Percentiles rank a stretch among this genome's conserved stretches.
Evolutionary conservation across 2,329 filamentous ascomycete species (phyloP).

Genomic region (Ophiocordyceps camponoti-floridani): DNA sequence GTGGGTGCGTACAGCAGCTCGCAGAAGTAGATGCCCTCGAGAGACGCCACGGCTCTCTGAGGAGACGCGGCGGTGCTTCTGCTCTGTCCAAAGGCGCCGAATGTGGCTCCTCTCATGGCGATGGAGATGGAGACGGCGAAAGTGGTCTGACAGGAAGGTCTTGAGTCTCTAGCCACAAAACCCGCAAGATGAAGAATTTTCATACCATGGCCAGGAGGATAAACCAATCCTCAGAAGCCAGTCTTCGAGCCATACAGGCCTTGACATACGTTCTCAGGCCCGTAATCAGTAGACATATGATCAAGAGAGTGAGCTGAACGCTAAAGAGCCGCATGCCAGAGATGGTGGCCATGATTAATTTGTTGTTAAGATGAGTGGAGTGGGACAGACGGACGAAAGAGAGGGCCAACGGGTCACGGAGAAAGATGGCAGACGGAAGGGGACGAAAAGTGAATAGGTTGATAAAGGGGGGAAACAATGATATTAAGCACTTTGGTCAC

Average conservation of each 20-base stretch:
- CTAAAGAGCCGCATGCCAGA: constrained; percentile 5
- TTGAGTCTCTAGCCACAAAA: neutral
- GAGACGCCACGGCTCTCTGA: neutral
- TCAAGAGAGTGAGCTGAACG: constrained; percentile 12
- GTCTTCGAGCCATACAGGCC: neutral
- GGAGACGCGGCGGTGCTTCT: neutral
- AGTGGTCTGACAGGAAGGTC: neutral
- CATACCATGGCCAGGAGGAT: constrained; percentile 1
- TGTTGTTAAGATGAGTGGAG: neutral
- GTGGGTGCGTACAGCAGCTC: constrained; percentile 1
- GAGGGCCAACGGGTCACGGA: too few relatives aligned
- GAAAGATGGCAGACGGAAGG: too few relatives aligned
- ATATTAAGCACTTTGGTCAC: too few relatives aligned
- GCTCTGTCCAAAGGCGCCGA: neutral
- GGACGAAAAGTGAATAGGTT: too few relatives aligned
- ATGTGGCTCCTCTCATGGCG: constrained; percentile 1
- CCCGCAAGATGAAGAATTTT: too few relatives aligned
- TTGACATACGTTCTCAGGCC: constrained; percentile 6
- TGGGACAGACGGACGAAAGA: neutral
- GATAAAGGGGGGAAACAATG: too few relatives aligned
- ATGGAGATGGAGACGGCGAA: neutral
- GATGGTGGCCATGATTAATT: constrained; percentile 13
- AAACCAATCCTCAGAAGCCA: constrained; percentile 1
- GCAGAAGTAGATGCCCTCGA: constrained; percentile 2
- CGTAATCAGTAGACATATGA: constrained; percentile 19